These are phyloP conservation scores for Colletotrichum orchidophilum DNA, from an alignment of 2,329 filamentous ascomycete genomes.

Conservation along the genomic window DNA sequence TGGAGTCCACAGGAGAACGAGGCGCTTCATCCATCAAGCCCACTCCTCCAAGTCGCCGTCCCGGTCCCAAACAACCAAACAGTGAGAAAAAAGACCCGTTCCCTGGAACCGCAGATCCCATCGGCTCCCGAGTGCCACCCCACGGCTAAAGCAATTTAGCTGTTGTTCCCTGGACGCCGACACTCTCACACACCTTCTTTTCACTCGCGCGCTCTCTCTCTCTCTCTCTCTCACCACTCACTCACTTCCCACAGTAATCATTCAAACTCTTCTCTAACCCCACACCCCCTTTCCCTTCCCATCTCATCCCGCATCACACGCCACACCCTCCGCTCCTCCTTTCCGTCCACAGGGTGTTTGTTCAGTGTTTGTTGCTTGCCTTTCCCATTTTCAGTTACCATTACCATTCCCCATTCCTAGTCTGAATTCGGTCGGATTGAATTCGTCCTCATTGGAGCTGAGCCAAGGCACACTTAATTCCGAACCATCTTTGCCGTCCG, in stretches of 20 bases:
- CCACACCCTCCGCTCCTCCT: background rate
- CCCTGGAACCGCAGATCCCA: conserved; percentile 25
- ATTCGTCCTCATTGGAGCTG: background rate
- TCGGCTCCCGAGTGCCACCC: conserved; percentile 17
- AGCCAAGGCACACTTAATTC: conserved; percentile 2
- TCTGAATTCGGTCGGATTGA: conserved; percentile 3
- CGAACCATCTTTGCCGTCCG: background rate
- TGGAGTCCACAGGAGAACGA: background rate
- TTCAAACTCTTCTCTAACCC: background rate
- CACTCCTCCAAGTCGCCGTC: background rate
- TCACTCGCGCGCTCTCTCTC: background rate
- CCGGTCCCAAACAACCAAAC: conserved; percentile 1
- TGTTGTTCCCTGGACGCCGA: background rate
- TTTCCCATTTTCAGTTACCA: background rate
- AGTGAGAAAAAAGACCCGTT: conserved; percentile 3
- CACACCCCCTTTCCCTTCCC: background rate
- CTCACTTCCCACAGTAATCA: background rate
- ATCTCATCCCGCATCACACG: background rate
- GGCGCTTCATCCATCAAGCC: background rate
- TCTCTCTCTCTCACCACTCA: background rate
- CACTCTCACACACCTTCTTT: background rate
- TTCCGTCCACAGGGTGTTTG: background rate
- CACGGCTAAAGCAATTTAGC: background rate
- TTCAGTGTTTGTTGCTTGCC: background rate
- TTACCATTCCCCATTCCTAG: background rate